A percentile compares a stretch with the other conserved stretches of the same genome.
phyloP scores from a whole-genome alignment of 2,329 filamentous ascomycete genomes.

The Diaporthe vaccinii region DNA sequence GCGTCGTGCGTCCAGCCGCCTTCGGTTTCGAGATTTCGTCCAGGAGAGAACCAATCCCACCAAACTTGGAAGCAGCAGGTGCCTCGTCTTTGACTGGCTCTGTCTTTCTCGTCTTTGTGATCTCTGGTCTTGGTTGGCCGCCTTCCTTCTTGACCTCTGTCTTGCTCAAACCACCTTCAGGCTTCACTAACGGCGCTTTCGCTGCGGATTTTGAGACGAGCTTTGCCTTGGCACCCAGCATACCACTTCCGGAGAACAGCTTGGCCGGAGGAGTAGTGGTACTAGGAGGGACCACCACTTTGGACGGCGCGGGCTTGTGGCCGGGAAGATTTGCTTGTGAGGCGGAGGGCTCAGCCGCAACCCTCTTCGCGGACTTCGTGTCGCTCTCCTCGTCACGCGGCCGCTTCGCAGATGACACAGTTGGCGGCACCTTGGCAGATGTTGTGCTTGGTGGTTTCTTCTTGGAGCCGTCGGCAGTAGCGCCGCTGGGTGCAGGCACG shows the following conservation, averaged over 20 bases:
- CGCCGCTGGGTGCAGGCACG: not conserved
- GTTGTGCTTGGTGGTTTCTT: conserved; percentile 42
- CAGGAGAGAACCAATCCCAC: conserved; percentile 63
- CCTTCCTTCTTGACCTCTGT: conserved; percentile 50
- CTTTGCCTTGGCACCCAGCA: conserved; percentile 41
- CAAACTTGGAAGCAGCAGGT: conserved; percentile 48
- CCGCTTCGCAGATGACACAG: conserved; percentile 50
- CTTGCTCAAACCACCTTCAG: conserved; percentile 41
- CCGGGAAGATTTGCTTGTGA: conserved; percentile 40
- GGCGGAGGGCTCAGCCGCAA: conserved; percentile 50
- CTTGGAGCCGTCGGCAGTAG: conserved; percentile 41
- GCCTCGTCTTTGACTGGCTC: conserved; percentile 51
- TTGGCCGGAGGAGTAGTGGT: conserved; percentile 31
- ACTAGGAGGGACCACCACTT: conserved; percentile 35
- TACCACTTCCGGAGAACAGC: conserved; percentile 39
- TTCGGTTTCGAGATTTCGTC: conserved; percentile 66
- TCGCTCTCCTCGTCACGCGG: conserved; percentile 56
- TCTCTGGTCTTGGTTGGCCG: conserved; percentile 47
- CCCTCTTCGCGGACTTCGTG: conserved; percentile 54
- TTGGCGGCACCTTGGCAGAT: conserved; percentile 44
- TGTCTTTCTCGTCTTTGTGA: conserved; percentile 44
- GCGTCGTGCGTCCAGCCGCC: conserved; percentile 38
- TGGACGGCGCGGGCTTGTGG: conserved; percentile 38
- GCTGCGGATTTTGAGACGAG: conserved; percentile 47
- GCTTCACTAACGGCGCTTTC: conserved; percentile 48